Evolutionary conservation across 2,329 filamentous ascomycete genomes (phyloP), one percentile per base, ranked within the genome.

Genomic region (Chalaropsis ovoidea): DNA sequence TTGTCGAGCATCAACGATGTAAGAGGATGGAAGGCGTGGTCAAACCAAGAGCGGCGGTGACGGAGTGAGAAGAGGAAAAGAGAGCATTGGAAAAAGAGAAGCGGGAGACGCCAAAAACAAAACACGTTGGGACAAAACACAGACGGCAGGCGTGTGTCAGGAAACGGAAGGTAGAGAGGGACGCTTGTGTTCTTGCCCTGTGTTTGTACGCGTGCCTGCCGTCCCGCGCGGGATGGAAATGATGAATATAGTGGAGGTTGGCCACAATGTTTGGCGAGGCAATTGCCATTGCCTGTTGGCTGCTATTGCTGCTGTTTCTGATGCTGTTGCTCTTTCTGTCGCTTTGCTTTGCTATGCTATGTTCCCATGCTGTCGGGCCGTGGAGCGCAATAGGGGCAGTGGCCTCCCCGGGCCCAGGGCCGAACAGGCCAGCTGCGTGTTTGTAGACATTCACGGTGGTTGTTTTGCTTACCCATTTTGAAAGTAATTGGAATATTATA

Each of bases 401-500:
- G 2, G 10, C 15, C 11, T 19, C 2, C 54, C 6, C 31, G 27
- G 54, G 15, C 54, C n/a, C n/a, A 52, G 27, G 7, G 13, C 54
- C 54, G 5, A 27, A 19, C 47, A 24, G 19, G 19, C 22, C 22
- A 52, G 22, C 24, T 52, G 11, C 2, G 54, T 39, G 54, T 0
- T 1, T n/a, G 15, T 3, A 19, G 54, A 58, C 54, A 58, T 58
- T 35, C 54, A 58, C 54, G 27, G n/a, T 15, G 10, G 15, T 47
- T 58, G 27, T 10, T 35, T 35, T 31, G 15, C 54, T 58, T 58
- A 58, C 54, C 54, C 54, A 58, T 58, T 58, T 31, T 58, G 54
- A 58, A 31, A 58, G 17, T 24, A 39, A 15, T 39, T 47, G 43
- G 60, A 39, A 58, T 58, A 39, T 58, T 58, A 58, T 47, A 19